Evolutionary conservation across 768 basidiomycete species (phyloP).

Genomic region (Lenzites betulinus): DNA sequence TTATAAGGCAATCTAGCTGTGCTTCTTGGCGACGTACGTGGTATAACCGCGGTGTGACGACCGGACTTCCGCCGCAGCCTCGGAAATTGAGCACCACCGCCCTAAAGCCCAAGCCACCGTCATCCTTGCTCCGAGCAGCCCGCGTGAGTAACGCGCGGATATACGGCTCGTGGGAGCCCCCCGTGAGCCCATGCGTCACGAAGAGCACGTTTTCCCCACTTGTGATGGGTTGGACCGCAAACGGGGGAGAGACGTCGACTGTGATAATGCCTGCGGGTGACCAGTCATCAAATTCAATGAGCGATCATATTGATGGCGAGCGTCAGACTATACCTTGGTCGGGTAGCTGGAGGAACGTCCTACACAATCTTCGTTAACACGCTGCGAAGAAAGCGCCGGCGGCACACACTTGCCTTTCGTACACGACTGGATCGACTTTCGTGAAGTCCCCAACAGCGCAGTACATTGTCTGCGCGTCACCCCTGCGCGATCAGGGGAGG

Average conservation of each 20-base stretch:
- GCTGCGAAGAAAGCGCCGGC: no score
- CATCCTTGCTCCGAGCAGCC: constrained; percentile 6
- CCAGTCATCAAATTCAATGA: background rate
- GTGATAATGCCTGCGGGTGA: constrained; percentile 22
- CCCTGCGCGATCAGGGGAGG: constrained; percentile 52
- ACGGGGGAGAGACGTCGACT: constrained; percentile 26
- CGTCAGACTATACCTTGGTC: constrained; percentile 57
- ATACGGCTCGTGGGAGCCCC: constrained; percentile 30
- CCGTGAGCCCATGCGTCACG: constrained; percentile 30
- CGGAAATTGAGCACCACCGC: constrained; percentile 29
- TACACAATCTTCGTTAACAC: constrained; percentile 19
- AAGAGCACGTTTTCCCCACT: constrained; percentile 20
- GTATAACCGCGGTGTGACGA: constrained; percentile 26
- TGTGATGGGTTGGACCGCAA: constrained; percentile 11
- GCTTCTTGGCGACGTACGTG: constrained; percentile 18
- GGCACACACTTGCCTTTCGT: constrained; percentile 44
- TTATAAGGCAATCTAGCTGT: background rate
- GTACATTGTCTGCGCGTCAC: constrained; percentile 62
- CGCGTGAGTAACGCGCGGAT: constrained; percentile 23
- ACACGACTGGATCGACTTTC: constrained; percentile 50
- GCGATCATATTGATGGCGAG: background rate
- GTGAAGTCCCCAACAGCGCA: constrained; percentile 59
- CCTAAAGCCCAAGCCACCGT: constrained; percentile 23
- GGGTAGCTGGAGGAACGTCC: constrained; percentile 46
- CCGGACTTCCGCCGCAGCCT: constrained; percentile 27